Base-by-base conservation (phyloP, 495 filamentous ascomycete genomes). In the Neurospora terricola region DNA sequence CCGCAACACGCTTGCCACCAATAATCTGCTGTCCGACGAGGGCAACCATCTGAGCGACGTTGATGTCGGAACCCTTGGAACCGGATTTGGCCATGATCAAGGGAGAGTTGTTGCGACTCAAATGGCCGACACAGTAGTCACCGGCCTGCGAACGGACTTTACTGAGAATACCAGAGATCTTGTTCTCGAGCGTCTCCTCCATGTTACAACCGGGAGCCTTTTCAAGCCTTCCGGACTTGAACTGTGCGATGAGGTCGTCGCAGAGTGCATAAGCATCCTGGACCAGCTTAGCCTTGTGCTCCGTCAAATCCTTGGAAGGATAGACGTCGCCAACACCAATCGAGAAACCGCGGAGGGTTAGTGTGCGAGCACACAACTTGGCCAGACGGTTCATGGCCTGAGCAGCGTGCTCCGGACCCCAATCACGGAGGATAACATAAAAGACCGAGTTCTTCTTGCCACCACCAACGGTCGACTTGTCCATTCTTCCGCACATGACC, bases 11-110 rank as follows among this genome's bases (percentile, higher is more conserved):
- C 77, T 92, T 90, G 70, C 94, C 94, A 45, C 90, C 90, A 77
- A 99, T 98, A 86, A 98, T 97, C 77, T 99, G 96, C 81, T 99
- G 96, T 73, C 96, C 96, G 76, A 99, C 96, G 75, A 93, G 91
- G 40, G 96, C 94, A 80, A 98, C 91, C 96, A 99, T 99, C 84
- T 99, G 96, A 34, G 96, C 95, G 69, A 99, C 96, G 85, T 99
- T 99, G 86, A 98, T 97, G 78, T 91, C 91, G 3, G 94, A 97
- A 77, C 96, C 88, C 82, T 99, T 99, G 43, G 96, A 97, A 39
- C 96, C 96, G 10, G 93, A 97, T 62, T 92, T 96, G 68, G 96
- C 96, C 96, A 99, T 99, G 84, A 97, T 91, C 77, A 98, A 84
- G 11, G 96, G 94, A 4, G 96, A 91, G 78, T 99, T 99, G 84